A percentile compares a stretch with the other conserved stretches of the same genome.
These are phyloP conservation scores for Fusarium camptoceras DNA, from an alignment of 2,329 filamentous ascomycete genomes.

Conservation along the genomic window DNA sequence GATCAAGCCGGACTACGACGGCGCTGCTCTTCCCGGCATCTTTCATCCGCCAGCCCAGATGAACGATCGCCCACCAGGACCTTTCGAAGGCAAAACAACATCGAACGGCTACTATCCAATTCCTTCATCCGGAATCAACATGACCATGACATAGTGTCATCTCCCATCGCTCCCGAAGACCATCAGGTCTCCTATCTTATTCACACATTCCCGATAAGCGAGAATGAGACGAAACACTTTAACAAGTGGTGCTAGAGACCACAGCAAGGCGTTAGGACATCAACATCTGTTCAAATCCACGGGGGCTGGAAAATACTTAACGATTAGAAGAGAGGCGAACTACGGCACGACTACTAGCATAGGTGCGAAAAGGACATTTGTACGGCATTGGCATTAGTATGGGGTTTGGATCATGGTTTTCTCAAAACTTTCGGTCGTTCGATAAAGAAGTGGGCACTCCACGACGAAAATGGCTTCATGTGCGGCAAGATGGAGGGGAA, in stretches of 20 bases:
- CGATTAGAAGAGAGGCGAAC: constrained; percentile 7
- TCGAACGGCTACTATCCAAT: constrained; percentile 68
- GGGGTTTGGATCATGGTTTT: constrained; percentile 30
- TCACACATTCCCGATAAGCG: not conserved
- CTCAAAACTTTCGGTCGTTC: constrained; percentile 33
- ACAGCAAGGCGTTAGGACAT: constrained; percentile 20
- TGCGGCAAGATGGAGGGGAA: not conserved
- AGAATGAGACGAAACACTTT: not conserved
- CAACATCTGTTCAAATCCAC: not conserved
- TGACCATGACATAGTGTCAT: constrained; percentile 50
- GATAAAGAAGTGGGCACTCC: constrained; percentile 19
- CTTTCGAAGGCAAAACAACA: constrained; percentile 65
- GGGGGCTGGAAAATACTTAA: not conserved
- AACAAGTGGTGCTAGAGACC: constrained; percentile 5
- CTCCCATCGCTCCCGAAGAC: not conserved
- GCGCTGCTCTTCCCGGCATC: constrained; percentile 58
- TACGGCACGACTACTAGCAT: constrained; percentile 7
- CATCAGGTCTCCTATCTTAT: not conserved
- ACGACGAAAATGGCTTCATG: constrained; percentile 5
- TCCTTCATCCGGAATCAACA: constrained; percentile 61
- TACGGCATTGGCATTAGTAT: constrained; percentile 32
- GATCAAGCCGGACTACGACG: constrained; percentile 64
- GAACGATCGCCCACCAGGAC: constrained; percentile 54
- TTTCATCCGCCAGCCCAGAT: constrained; percentile 58
- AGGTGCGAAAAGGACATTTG: not conserved